A percentile compares a stretch with the other conserved stretches of the same genome.
These are phyloP conservation scores for Septoria linicola DNA, from an alignment of 2,329 filamentous ascomycete species.

Conservation along the genomic window DNA sequence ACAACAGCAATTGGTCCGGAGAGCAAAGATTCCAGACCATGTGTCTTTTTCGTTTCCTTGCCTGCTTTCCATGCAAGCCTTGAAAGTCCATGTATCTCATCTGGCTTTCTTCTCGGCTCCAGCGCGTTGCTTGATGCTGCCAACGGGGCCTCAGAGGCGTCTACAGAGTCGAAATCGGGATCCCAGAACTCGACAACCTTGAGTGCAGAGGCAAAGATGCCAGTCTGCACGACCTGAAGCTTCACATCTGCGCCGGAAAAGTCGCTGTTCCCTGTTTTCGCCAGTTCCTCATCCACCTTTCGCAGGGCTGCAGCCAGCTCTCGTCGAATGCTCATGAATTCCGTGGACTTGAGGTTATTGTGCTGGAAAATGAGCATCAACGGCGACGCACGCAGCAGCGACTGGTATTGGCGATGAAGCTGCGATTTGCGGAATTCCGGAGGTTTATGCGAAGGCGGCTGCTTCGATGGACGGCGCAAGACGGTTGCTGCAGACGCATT, in stretches of 20 bases:
- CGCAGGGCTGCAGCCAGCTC: constrained; percentile 62
- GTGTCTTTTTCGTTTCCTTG: constrained; percentile 36
- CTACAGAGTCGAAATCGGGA: constrained; percentile 34
- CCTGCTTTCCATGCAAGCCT: constrained; percentile 53
- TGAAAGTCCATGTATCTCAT: constrained; percentile 58
- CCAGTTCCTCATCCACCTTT: constrained; percentile 61
- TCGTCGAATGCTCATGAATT: constrained; percentile 71
- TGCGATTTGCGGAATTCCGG: constrained; percentile 89
- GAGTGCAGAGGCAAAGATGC: constrained; percentile 82
- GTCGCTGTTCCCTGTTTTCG: constrained; percentile 62
- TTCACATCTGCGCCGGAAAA: constrained; percentile 49
- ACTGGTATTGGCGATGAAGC: constrained; percentile 81
- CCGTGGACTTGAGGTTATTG: constrained; percentile 71
- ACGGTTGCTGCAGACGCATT: constrained; percentile 43
- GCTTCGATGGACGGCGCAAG: constrained; percentile 59
- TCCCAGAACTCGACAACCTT: constrained; percentile 80
- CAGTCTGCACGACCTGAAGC: constrained; percentile 81
- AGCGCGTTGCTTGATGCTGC: too few relatives aligned
- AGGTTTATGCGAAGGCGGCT: constrained; percentile 84
- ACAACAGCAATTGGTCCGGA: constrained; percentile 78
- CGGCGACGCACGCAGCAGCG: constrained; percentile 79
- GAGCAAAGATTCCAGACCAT: constrained; percentile 71
- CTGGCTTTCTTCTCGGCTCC: constrained; percentile 33
- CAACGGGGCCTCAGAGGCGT: background rate
- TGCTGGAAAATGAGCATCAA: constrained; percentile 84